A percentile compares a stretch with the other conserved stretches of the same genome.
These are phyloP conservation scores for Penicillium occitanis DNA, from an alignment of 2,329 filamentous ascomycete species.

Conservation along the genomic window DNA sequence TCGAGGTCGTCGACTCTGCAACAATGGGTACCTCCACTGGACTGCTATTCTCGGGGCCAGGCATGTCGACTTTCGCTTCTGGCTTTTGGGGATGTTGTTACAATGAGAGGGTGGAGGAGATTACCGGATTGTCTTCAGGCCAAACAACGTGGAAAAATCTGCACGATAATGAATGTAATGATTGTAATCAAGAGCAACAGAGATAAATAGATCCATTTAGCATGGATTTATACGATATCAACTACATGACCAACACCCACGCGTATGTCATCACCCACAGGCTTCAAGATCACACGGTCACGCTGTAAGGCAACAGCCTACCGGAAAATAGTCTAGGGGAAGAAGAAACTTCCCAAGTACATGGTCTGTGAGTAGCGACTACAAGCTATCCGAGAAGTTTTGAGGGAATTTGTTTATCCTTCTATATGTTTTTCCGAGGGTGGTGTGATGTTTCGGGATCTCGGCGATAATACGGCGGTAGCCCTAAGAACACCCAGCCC, in stretches of 20 bases:
- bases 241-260: neutral
- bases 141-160: neutral
- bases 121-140: neutral
- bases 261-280: neutral
- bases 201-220: neutral
- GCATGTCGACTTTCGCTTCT: neutral
- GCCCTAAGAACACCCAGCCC: slow-evolving; percentile 1
- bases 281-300: slow-evolving; percentile 6
- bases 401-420: slow-evolving; percentile 9
- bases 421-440: slow-evolving; percentile 3
- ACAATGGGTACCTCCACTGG: neutral
- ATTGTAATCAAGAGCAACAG: neutral
- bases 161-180: neutral
- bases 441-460: slow-evolving; percentile 21
- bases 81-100: neutral
- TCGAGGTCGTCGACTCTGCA: neutral
- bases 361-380: slow-evolving; percentile 1
- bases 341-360: neutral
- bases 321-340: neutral
- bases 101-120: neutral
- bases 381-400: neutral
- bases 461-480: slow-evolving; percentile 21
- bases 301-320: neutral
- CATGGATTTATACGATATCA: slow-evolving; percentile 13
- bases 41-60: slow-evolving; percentile 1